A percentile compares a stretch with the other conserved stretches of the same genome.
Conservation (phyloP, 768 basidiomycete genomes). For the Mycena crocata region DNA sequence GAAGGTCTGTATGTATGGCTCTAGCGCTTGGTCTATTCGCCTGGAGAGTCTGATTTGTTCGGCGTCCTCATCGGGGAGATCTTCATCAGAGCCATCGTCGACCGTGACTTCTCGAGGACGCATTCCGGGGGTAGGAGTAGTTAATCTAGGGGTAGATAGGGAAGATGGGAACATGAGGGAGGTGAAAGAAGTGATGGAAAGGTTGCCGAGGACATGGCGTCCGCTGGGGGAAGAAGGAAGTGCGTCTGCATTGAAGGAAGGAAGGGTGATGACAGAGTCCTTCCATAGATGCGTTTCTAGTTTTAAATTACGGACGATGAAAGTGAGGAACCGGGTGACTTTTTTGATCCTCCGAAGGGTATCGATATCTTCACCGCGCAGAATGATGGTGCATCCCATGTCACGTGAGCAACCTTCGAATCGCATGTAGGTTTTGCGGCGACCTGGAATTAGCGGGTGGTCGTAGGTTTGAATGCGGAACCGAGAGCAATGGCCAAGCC, state of each 20-base stretch:
- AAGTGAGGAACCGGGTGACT: slow-evolving; percentile 90
- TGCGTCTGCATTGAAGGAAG: slow-evolving; percentile 73
- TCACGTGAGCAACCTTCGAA: slow-evolving; percentile 96
- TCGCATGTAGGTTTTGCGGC: slow-evolving; percentile 95
- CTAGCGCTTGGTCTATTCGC: slow-evolving; percentile 84
- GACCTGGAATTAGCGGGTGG: slow-evolving; percentile 93
- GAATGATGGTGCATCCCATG: slow-evolving; percentile 93
- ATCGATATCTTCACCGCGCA: slow-evolving; percentile 88
- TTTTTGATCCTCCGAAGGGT: slow-evolving; percentile 89
- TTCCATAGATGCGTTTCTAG: slow-evolving; percentile 96
- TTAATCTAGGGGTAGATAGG: slow-evolving; percentile 43
- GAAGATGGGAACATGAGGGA: slow-evolving; percentile 43
- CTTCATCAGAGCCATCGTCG: slow-evolving; percentile 53
- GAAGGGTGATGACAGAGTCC: slow-evolving; percentile 83
- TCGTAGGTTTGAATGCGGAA: slow-evolving; percentile 95
- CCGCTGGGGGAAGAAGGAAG: slow-evolving; percentile 58
- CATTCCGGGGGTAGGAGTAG: slow-evolving; percentile 40
- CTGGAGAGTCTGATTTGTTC: slow-evolving; percentile 76
- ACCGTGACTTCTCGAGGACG: slow-evolving; percentile 34
- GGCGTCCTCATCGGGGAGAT: slow-evolving; percentile 77
- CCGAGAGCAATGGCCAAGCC: slow-evolving; percentile 86
- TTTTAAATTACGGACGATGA: slow-evolving; percentile 93
- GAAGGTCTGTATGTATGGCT: slow-evolving; percentile 86
- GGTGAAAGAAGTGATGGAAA: slow-evolving; percentile 38
- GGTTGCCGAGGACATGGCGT: slow-evolving; percentile 34